A percentile compares a stretch with the other conserved stretches of the same genome.
Evolutionary conservation across 345 rosid genomes (phyloP).

Genomic region (Camelina neglecta): DNA sequence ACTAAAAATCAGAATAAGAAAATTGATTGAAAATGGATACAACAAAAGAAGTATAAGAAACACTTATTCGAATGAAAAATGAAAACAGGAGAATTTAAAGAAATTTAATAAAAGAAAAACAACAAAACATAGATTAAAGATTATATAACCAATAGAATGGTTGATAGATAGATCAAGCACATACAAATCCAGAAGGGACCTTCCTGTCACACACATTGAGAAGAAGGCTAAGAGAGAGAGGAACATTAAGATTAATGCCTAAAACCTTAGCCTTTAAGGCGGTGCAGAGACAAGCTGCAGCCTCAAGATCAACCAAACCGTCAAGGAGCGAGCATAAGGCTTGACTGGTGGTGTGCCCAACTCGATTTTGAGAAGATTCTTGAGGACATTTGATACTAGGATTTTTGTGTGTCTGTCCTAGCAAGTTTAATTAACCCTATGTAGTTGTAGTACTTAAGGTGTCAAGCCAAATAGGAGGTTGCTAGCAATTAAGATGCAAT

Average conservation of each 20-base stretch:
- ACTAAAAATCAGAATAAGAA: background rate
- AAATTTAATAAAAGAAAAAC: background rate
- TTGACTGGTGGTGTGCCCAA: slow-evolving; percentile 50
- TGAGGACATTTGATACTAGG: slow-evolving; percentile 34
- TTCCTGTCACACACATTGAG: slow-evolving; percentile 60
- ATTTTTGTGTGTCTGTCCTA: too few species aligned
- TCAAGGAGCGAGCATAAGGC: slow-evolving; percentile 60
- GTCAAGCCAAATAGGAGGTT: too few species aligned
- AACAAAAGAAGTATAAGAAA: background rate
- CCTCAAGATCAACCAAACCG: slow-evolving; percentile 63
- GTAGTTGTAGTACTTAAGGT: too few species aligned
- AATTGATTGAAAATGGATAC: background rate
- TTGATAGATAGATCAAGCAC: slow-evolving; percentile 16
- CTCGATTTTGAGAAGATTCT: slow-evolving; percentile 44
- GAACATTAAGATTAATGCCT: slow-evolving; percentile 57
- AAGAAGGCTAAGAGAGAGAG: slow-evolving; percentile 59
- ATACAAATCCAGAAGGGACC: slow-evolving; percentile 44
- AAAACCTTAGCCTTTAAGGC: slow-evolving; percentile 60
- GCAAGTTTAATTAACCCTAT: too few species aligned
- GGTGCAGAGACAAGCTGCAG: slow-evolving; percentile 72
- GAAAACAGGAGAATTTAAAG: background rate
- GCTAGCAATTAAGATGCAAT: too few species aligned
- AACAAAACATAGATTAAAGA: background rate
- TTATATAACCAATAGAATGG: background rate
- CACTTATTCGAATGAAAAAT: background rate